Evolutionary conservation across 1,284 basidiomycete genomes (phyloP).

Genomic region (Austropuccinia psidii): DNA sequence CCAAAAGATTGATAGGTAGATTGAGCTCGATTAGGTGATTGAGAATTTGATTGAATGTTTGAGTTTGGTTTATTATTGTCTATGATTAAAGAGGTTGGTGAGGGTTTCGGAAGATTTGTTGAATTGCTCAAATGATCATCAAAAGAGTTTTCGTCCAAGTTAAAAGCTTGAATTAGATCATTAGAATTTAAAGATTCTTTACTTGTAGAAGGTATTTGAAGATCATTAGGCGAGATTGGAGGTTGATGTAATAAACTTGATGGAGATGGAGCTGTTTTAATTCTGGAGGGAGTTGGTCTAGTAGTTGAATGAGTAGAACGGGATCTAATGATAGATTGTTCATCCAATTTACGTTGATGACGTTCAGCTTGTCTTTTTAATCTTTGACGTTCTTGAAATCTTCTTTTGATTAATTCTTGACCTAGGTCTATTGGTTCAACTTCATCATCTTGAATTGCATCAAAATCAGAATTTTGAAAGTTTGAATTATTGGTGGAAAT

Average conservation of each 20-base stretch:
- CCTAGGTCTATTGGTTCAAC: conserved; percentile 52
- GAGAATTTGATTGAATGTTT: background rate
- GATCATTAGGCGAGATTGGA: background rate
- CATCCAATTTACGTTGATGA: conserved; percentile 34
- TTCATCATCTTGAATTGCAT: conserved; percentile 51
- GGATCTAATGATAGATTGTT: conserved; percentile 10
- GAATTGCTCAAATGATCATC: no score
- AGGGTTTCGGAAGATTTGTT: no score
- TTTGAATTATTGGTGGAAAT: background rate
- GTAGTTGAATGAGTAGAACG: conserved; percentile 14
- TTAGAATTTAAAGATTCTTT: conserved; percentile 11
- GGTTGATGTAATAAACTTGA: background rate
- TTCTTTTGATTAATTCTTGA: conserved; percentile 53
- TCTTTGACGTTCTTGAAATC: conserved; percentile 51
- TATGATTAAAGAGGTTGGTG: no score
- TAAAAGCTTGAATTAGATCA: background rate
- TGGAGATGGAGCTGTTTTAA: conserved; percentile 12
- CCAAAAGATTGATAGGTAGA: conserved; percentile 35
- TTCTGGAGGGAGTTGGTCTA: conserved; percentile 19
- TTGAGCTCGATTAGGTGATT: conserved; percentile 6
- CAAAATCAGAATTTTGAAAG: conserved; percentile 14
- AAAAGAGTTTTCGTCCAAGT: no score
- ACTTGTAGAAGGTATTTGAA: conserved; percentile 1
- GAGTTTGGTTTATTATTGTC: background rate
- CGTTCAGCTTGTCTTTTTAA: conserved; percentile 42